Evolutionary conservation across 257 asterid species (phyloP).

Genomic region (Solanum corneliomulleri): DNA sequence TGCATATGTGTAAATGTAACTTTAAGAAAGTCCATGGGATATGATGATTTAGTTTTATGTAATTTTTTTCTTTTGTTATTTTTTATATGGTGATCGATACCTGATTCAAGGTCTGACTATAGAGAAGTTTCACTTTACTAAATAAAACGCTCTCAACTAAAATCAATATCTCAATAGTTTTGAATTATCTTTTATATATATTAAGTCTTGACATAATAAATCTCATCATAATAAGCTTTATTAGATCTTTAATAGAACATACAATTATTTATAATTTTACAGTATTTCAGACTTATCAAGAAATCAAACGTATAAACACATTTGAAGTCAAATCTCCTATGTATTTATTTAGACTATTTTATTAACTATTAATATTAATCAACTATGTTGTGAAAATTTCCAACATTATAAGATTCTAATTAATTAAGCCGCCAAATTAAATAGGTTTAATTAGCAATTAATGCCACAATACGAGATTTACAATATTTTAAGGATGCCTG

Average conservation of each 20-base stretch:
- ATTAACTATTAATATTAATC: neutral
- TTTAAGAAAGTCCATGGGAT: neutral
- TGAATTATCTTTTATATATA: too few species aligned
- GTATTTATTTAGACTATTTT: neutral
- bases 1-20: neutral
- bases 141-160: neutral
- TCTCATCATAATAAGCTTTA: too few species aligned
- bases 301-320: neutral
- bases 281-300: neutral
- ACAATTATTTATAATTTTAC: neutral
- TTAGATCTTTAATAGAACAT: too few species aligned
- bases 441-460: neutral
- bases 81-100: neutral
- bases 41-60: neutral
- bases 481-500: neutral
- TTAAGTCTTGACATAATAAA: too few species aligned
- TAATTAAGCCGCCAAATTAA: neutral
- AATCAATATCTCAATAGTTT: neutral
- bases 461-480: neutral
- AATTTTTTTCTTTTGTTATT: neutral
- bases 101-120: neutral
- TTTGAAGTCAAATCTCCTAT: neutral
- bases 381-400: neutral
- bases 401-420: neutral
- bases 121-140: neutral